These are phyloP conservation scores for Trichoderma simmonsii DNA, from an alignment of 2,329 filamentous ascomycete species.

Conservation along the genomic window DNA sequence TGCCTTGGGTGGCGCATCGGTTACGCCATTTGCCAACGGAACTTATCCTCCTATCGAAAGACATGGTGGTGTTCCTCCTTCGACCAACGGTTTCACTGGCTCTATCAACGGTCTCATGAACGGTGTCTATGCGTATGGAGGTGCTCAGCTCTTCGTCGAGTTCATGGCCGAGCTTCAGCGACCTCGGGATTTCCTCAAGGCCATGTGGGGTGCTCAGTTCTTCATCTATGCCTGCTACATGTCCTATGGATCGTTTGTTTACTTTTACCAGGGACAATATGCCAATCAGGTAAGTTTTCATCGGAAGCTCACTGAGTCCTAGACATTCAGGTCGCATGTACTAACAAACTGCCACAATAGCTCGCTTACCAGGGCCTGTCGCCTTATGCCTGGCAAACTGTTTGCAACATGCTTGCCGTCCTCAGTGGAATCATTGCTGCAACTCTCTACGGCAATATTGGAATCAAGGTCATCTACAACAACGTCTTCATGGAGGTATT, in stretches of 20 bases:
- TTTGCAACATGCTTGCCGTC: constrained; percentile 43
- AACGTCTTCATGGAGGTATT: constrained; percentile 51
- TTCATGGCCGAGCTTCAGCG: constrained; percentile 52
- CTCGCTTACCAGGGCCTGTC: constrained; percentile 43
- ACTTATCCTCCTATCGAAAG: constrained; percentile 40
- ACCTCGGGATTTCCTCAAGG: constrained; percentile 43
- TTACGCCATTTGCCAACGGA: constrained; percentile 27
- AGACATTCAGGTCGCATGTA: no score
- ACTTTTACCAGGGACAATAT: constrained; percentile 46
- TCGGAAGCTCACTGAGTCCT: no score
- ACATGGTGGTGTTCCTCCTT: constrained; percentile 33
- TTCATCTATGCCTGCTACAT: constrained; percentile 43
- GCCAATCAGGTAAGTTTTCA: constrained; percentile 23
- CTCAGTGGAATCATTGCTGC: constrained; percentile 45
- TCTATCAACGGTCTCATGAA: constrained; percentile 25
- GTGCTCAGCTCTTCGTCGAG: constrained; percentile 55
- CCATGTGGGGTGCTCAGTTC: constrained; percentile 39
- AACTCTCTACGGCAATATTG: constrained; percentile 52
- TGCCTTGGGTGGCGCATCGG: constrained; percentile 26
- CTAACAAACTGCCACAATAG: constrained; percentile 29
- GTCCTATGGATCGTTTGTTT: constrained; percentile 38
- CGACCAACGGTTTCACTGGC: constrained; percentile 36
- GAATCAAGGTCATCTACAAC: constrained; percentile 52
- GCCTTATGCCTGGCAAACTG: constrained; percentile 42
- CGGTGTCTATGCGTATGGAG: constrained; percentile 57